Base-by-base conservation (phyloP, 768 basidiomycete species). In the Amanita rimosa region DNA sequence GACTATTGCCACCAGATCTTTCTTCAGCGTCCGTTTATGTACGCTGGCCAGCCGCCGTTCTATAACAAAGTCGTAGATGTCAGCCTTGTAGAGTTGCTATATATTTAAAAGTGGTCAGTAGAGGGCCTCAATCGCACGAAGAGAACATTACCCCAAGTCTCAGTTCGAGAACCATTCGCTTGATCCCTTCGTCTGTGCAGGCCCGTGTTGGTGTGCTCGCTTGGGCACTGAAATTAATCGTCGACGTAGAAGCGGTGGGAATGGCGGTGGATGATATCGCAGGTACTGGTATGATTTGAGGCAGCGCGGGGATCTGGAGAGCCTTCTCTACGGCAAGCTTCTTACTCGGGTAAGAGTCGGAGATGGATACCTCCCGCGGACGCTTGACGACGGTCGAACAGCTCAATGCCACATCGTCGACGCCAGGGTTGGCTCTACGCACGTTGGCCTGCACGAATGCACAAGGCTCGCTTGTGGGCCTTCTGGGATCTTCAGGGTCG, bases 71-170 rank as follows among this genome's bases (percentile, higher is more conserved):
- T 31, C 37, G 16, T 48, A 48, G 13, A 48, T 7, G 6, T 48
- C 47, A n/a, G 26, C 47, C 24, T 48, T 48, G 17, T 48, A 48
- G 9, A 39, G 29, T 40, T 16, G 36, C 47, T 48, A 40, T 38
- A 38, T 24, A n/a, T 16, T 14, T 8, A 27, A 27, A 9, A 27
- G 21, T 6, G 11, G 16, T 44, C 14, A 27, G 16, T 46, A 36
- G 10, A 24, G 6, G 8, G 1, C 8, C n/a, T 27, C 3, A 10
- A 26, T 7, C 2, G 21, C 10, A 14, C 1, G 16, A 10, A 45
- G 19, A 19, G 45, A 33, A 36, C 8, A 13, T 2, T 37, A 46
- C 45, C 35, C 7, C 19, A 22, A 46, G 22, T 35, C 22, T 46
- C 8, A 19, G 11, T 24, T 26, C 19, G 26, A 46, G 33, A 35